Evolutionary conservation across 805 yeast genomes (phyloP), one percentile per base, ranked within the genome.

Genomic region (Sporopachydermia lactativora): DNA sequence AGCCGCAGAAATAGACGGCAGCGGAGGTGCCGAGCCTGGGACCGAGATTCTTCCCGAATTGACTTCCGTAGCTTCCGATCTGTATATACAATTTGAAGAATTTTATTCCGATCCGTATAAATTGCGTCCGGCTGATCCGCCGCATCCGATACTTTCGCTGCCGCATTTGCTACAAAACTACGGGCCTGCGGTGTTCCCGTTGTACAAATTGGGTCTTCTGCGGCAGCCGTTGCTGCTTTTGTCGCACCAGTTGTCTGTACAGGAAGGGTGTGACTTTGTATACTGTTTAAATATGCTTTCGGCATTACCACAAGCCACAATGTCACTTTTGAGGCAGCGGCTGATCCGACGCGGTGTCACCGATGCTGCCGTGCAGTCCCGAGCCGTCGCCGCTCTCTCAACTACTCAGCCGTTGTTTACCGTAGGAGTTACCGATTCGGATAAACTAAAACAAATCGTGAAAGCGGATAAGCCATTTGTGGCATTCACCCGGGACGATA

Each of bases 401-500:
- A 36, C 64, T 50, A 42, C 59, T 66, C 66, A 56, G 41, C 80
- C 81, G 1, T 46, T 79, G n/a, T 81, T 73, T 56, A 74, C 73
- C 41, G 66, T 81, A 18, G 74, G 81, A 15, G 66, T 81, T 19
- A 66, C 68, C 40, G 89, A 81, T 52, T 59, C 70, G 31, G 57
- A 58, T 39, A 66, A 58, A 52, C 49, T 66, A 37, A 51, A 49
- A 19, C 37, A 41, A 5, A 13, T 53, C 3, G 44, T 39, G 28
- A 43, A 39, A 16, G 48, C 48, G 17, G 39, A 35, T 8, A 35
- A 50, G 2, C 45, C 52, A 1, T 77, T 60, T 48, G 60, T 78
- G 34, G 86, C 78, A 2, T 63, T 73, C 4, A 77, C 89, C 2
- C 70, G 78, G 16, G 94, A 81, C 51, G 77, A 72, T 36, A 71